Conservation (phyloP, 1,139 yeast species). For the Geotrichum klebahnii region DNA sequence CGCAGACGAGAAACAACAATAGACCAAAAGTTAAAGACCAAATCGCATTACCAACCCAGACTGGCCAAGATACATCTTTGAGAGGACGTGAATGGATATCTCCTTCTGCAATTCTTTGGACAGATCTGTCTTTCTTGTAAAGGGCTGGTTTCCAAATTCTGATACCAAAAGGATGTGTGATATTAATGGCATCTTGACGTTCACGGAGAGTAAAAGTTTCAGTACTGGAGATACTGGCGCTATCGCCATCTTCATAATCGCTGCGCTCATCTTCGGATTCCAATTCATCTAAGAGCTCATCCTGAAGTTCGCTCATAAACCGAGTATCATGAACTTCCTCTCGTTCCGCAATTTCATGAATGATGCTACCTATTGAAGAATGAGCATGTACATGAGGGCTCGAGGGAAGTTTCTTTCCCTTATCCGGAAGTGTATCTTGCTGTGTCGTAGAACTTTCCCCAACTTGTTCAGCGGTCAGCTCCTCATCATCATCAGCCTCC, state of each 20-base stretch:
- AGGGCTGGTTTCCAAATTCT: slow-evolving; percentile 98
- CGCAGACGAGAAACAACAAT: slow-evolving; percentile 53
- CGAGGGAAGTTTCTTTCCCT: slow-evolving; percentile 5
- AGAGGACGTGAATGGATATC: slow-evolving; percentile 81
- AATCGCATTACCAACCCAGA: slow-evolving; percentile 63
- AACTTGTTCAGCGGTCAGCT: neutral
- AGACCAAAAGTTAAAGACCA: slow-evolving; percentile 78
- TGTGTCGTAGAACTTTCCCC: neutral
- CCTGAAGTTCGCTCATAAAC: slow-evolving; percentile 1
- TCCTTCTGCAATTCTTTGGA: slow-evolving; percentile 84
- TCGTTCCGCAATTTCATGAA: slow-evolving; percentile 15
- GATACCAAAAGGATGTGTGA: slow-evolving; percentile 96
- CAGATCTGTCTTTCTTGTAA: slow-evolving; percentile 87
- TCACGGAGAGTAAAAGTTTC: slow-evolving; percentile 89
- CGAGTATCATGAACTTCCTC: slow-evolving; percentile 19
- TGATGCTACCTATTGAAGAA: slow-evolving; percentile 4
- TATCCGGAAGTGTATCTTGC: neutral
- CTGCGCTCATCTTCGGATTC: slow-evolving; percentile 32
- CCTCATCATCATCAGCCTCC: neutral
- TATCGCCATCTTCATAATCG: slow-evolving; percentile 39
- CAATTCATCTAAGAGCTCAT: slow-evolving; percentile 2
- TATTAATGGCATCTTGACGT: slow-evolving; percentile 92
- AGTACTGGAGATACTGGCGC: slow-evolving; percentile 45
- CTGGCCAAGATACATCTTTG: slow-evolving; percentile 56
- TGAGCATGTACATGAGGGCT: slow-evolving; percentile 5